Percentiles rank a stretch among this genome's conserved stretches.
These are phyloP conservation scores for Yarrowia deformans DNA, from an alignment of 805 yeast genomes.

Conservation along the genomic window DNA sequence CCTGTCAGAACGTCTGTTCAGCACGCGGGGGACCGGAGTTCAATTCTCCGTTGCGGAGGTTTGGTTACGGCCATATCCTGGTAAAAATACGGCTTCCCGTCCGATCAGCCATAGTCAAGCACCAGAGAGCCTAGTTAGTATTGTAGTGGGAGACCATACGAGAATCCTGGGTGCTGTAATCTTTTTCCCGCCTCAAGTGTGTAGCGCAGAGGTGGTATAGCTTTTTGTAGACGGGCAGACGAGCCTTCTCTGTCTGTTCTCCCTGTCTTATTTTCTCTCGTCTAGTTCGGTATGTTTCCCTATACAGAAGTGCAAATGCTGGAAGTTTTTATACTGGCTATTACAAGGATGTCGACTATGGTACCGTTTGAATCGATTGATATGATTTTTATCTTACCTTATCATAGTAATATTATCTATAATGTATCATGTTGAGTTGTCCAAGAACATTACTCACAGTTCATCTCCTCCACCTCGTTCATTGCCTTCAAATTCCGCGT, in stretches of 20 bases:
- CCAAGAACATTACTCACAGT: too few species aligned
- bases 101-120: constrained; percentile 39
- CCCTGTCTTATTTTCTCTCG: too few species aligned
- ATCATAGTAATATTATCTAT: not conserved
- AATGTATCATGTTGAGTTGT: too few species aligned
- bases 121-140: constrained; percentile 38
- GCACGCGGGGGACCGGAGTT: constrained; percentile 39
- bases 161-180: constrained; percentile 38
- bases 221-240: too few species aligned
- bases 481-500: constrained; percentile 1
- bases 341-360: too few species aligned
- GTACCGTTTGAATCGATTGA: not conserved
- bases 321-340: too few species aligned
- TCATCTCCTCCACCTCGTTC: not conserved
- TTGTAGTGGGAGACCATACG: constrained; percentile 39
- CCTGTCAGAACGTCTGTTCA: constrained; percentile 47
- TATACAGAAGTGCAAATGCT: too few species aligned
- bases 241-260: too few species aligned
- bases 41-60: constrained; percentile 38
- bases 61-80: constrained; percentile 38
- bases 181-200: not conserved
- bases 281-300: too few species aligned
- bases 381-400: not conserved
- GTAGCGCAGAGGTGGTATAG: too few species aligned
- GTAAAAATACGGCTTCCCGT: constrained; percentile 38